Conservation (phyloP, 176 grass and related monocot species). For the Triticum dicoccoides region DNA sequence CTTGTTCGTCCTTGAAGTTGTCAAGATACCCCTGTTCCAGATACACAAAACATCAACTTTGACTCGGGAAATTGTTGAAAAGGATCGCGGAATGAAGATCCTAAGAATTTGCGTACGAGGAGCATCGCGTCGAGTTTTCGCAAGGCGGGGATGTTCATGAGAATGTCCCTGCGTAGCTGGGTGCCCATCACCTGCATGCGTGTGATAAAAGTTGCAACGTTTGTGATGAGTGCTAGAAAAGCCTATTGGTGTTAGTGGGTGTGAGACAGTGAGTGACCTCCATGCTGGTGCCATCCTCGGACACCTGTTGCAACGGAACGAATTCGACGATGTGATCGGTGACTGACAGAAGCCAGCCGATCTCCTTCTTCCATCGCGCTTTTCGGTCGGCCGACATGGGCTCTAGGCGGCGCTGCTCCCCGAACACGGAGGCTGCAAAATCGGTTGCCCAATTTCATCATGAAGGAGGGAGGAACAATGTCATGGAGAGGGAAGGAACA, state of each 20-base stretch:
- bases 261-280: constrained; percentile 38
- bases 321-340: constrained; percentile 83
- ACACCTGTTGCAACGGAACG: constrained; percentile 56
- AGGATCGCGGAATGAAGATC: not conserved
- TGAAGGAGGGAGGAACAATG: not conserved
- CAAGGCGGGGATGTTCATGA: constrained; percentile 80
- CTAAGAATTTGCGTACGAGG: constrained; percentile 29
- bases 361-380: constrained; percentile 71
- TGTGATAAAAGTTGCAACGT: not conserved
- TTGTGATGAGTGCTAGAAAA: not conserved
- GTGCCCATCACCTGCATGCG: constrained; percentile 68
- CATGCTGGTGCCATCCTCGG: constrained; percentile 54
- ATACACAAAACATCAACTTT: not conserved
- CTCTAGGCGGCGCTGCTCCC: constrained; percentile 75
- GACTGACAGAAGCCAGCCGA: constrained; percentile 75
- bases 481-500: not conserved
- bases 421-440: constrained; percentile 73
- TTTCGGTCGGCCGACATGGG: constrained; percentile 74
- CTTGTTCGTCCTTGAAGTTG: constrained; percentile 45
- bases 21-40: constrained; percentile 63
- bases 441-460: not conserved
- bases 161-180: constrained; percentile 71
- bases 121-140: constrained; percentile 79
- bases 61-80: not conserved
- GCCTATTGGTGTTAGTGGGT: not conserved